phyloP scores from a whole-genome alignment of 2,329 filamentous ascomycete genomes.

The Colletotrichum lentis region DNA sequence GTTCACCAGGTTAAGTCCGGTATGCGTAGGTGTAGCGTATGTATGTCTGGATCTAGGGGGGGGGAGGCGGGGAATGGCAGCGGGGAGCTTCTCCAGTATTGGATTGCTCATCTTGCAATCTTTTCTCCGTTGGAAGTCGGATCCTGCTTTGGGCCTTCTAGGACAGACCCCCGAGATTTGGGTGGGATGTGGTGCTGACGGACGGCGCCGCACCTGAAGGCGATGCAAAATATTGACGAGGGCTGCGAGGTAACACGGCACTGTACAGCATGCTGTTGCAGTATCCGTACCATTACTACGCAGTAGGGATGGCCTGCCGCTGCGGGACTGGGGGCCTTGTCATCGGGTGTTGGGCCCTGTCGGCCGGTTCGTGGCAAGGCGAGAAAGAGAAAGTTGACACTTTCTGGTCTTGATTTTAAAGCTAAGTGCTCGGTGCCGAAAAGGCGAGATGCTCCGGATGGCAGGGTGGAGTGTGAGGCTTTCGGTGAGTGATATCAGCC shows the following conservation, averaged over 20 bases:
- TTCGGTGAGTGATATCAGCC: slow-evolving; percentile 32
- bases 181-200: not conserved
- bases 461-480: not conserved
- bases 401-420: not conserved
- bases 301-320: not conserved
- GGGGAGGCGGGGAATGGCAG: not conserved
- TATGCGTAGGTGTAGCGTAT: no score
- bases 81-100: not conserved
- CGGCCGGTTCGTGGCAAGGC: not conserved
- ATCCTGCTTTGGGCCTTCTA: not conserved
- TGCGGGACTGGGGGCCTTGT: not conserved
- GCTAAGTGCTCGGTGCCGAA: slow-evolving; percentile 17
- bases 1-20: no score
- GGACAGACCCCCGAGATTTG: not conserved
- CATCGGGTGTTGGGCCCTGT: not conserved
- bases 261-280: no score
- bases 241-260: not conserved
- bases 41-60: not conserved
- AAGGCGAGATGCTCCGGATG: not conserved
- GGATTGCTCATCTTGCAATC: not conserved
- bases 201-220: no score
- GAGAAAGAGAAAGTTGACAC: not conserved
- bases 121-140: no score
- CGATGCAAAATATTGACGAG: not conserved
- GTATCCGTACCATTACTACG: not conserved